Base-by-base conservation (phyloP, 805 yeast species). In the Barnettozyma populi region DNA sequence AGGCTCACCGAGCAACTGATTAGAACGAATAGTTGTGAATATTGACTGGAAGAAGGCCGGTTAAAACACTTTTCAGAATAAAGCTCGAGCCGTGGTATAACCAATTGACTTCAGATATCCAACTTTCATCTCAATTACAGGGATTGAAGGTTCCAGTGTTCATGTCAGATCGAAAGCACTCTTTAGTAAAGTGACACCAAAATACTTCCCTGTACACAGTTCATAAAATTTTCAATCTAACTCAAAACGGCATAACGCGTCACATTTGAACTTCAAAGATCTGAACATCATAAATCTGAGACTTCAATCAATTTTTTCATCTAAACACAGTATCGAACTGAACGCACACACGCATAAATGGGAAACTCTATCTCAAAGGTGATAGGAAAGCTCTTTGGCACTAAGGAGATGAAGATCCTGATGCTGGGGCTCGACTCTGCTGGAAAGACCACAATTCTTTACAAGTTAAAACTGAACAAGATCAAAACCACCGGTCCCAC, bases 361-460 rank as follows among this genome's bases (percentile, higher is more conserved):
- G 46, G 46, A 25, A 44, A 31, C 36, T 44, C 46, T 13, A 20
- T 44, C 13, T 44, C 46, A 1, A 36, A 37, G 23, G 34, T 44
- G 21, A 20, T 39, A 8, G 71, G 70, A 52, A 75, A 73, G 55
- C 65, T 75, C 43, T 76, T 77, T 59, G 81, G 82, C 38, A 70
- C 74, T 48, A 70, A 75, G 36, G 82, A 77, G 57, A 75, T 77
- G 73, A 61, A 70, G 67, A 86, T 90, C 62, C 75, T 90, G 59
- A 88, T 90, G 96, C 75, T 90, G 53, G 97, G 97, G 5, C 75
- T 90, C 49, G 96, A 90, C 62, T 87, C 90, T 56, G 96, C 97
- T 4, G 97, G 97, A 43, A 90, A 89, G 66, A 89, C 96, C 1
- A 78, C 96, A 10, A 87, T 90, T 49, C 74, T 90, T 44, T 89